Evolutionary conservation across 2,329 filamentous ascomycete genomes (phyloP).

Genomic region (Hirsutella thompsonii): DNA sequence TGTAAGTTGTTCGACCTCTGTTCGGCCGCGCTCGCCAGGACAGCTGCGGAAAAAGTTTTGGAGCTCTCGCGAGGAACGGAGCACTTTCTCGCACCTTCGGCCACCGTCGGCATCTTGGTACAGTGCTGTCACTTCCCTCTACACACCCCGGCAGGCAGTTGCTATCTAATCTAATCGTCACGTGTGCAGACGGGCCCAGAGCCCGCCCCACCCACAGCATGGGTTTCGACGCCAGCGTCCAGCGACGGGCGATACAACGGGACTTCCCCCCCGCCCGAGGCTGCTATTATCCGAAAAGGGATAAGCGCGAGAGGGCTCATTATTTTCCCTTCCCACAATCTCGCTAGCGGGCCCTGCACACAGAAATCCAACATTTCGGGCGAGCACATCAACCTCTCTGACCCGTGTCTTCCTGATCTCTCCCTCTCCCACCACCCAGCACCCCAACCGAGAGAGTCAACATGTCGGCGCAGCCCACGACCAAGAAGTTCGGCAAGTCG

Average conservation of each 20-base stretch:
- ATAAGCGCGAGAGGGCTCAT: constrained; percentile 27
- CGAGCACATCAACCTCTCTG: constrained; percentile 23
- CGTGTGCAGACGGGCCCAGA: constrained; percentile 12
- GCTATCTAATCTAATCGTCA: constrained; percentile 20
- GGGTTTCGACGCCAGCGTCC: constrained; percentile 9
- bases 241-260: constrained; percentile 4
- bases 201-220: constrained; percentile 14
- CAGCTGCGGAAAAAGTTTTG: not conserved
- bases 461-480: constrained; percentile 65
- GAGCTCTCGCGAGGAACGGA: constrained; percentile 7
- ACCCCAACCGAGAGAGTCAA: constrained; percentile 37
- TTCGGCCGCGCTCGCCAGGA: not conserved
- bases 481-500: constrained; percentile 97
- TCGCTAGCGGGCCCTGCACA: constrained; percentile 27
- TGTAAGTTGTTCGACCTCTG: not conserved
- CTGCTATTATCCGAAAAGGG: constrained; percentile 16
- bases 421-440: constrained; percentile 18
- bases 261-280: too few relatives aligned
- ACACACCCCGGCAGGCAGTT: too few relatives aligned
- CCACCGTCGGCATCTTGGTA: constrained; percentile 5
- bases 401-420: constrained; percentile 22
- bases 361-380: constrained; percentile 28
- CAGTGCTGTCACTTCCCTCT: too few relatives aligned
- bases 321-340: constrained; percentile 31
- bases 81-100: constrained; percentile 29